These are phyloP conservation scores for Phlegmacium glaucopus DNA, from an alignment of 768 basidiomycete species.

Conservation along the genomic window DNA sequence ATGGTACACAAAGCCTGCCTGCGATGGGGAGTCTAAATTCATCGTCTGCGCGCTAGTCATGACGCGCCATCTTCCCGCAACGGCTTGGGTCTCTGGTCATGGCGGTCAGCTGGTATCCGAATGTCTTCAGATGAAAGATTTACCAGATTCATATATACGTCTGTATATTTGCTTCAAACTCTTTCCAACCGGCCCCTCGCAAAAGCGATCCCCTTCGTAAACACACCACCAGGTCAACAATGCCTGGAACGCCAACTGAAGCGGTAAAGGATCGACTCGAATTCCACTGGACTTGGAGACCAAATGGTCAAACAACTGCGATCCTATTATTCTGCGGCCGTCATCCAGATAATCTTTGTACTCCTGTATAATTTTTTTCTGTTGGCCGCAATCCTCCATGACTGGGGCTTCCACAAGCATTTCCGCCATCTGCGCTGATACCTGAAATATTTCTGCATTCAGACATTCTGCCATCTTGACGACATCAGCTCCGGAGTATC, in stretches of 20 bases:
- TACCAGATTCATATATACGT: not conserved
- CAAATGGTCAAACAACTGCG: no score
- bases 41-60: slow-evolving; percentile 23
- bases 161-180: not conserved
- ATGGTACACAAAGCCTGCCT: no score
- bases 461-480: slow-evolving; percentile 38
- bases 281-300: no score
- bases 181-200: no score
- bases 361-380: slow-evolving; percentile 14
- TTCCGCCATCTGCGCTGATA: slow-evolving; percentile 45
- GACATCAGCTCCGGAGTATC: slow-evolving; percentile 40
- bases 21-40: no score
- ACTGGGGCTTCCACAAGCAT: slow-evolving; percentile 19
- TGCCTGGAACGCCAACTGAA: no score
- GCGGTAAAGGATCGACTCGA: no score
- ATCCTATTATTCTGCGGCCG: no score
- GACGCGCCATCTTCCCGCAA: slow-evolving; percentile 42
- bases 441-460: slow-evolving; percentile 47
- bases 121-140: not conserved
- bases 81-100: slow-evolving; percentile 37
- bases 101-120: no score
- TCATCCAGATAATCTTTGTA: slow-evolving; percentile 10
- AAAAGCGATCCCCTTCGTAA: no score
- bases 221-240: no score
- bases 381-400: slow-evolving; percentile 36